Percentiles rank a stretch among this genome's conserved stretches.
phyloP scores from a whole-genome alignment of 176 grass and related monocot genomes.

The Hyparrhenia diplandra region DNA sequence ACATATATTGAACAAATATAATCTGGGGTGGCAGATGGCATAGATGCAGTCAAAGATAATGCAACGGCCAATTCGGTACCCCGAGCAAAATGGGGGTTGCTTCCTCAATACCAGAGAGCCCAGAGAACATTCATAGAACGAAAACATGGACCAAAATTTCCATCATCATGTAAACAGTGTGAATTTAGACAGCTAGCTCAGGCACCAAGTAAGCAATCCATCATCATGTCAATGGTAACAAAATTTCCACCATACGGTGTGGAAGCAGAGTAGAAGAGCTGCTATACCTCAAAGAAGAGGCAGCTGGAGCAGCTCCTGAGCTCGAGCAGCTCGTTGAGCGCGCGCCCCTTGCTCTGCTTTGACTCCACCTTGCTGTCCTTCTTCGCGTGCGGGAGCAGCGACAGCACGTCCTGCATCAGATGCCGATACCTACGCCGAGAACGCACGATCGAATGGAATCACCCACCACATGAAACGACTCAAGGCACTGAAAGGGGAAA shows the following conservation, averaged over 20 bases:
- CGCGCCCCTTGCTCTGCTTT: constrained; percentile 73
- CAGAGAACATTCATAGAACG: neutral
- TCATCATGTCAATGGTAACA: too few species aligned
- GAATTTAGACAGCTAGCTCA: too few species aligned
- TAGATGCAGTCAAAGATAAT: neutral
- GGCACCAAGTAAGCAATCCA: too few species aligned
- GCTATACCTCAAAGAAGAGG: too few species aligned
- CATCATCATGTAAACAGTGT: too few species aligned
- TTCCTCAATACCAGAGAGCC: neutral
- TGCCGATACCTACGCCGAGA: constrained; percentile 62
- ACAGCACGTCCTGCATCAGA: constrained; percentile 77
- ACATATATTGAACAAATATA: neutral
- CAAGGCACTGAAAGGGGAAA: neutral
- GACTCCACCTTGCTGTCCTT: constrained; percentile 98
- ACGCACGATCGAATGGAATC: neutral
- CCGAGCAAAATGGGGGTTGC: neutral
- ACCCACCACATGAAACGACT: neutral
- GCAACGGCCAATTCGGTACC: neutral
- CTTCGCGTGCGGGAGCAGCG: constrained; percentile 78
- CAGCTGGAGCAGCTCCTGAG: constrained; percentile 53
- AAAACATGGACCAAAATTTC: neutral
- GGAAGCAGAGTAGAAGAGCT: too few species aligned
- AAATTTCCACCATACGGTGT: too few species aligned
- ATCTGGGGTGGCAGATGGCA: neutral
- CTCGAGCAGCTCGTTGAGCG: constrained; percentile 88